phyloP scores from a whole-genome alignment of 768 basidiomycete species.

The Hypsizygus marmoreus region DNA sequence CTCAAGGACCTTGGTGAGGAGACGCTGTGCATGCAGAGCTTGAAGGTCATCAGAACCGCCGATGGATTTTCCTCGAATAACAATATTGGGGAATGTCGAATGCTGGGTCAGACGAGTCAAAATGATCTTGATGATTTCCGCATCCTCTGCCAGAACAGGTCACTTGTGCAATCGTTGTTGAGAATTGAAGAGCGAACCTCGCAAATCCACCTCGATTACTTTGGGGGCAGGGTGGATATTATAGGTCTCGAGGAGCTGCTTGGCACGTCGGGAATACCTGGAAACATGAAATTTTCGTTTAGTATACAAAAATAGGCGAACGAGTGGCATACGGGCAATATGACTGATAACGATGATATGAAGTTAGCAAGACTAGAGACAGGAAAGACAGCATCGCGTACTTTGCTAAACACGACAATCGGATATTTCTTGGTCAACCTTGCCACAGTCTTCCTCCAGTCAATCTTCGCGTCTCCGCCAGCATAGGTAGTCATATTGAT shows the following conservation, averaged over 20 bases:
- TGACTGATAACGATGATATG: constrained; percentile 39
- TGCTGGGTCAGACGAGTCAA: constrained; percentile 66
- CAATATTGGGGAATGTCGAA: constrained; percentile 75
- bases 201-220: constrained; percentile 74
- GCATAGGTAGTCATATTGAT: constrained; percentile 59
- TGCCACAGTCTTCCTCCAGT: constrained; percentile 46
- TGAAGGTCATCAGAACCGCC: constrained; percentile 68
- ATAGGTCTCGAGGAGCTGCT: constrained; percentile 62
- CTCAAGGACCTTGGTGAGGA: constrained; percentile 47
- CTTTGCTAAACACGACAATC: constrained; percentile 83
- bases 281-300: constrained; percentile 6
- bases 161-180: neutral
- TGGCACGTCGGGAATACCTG: constrained; percentile 64
- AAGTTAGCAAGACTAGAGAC: neutral
- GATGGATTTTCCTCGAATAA: constrained; percentile 62
- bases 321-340: constrained; percentile 64
- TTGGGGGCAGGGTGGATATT: constrained; percentile 64
- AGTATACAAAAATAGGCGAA: neutral
- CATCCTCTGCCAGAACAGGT: constrained; percentile 49
- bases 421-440: constrained; percentile 54
- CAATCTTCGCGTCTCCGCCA: constrained; percentile 39
- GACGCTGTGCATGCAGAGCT: constrained; percentile 48
- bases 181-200: constrained; percentile 43
- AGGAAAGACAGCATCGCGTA: constrained; percentile 25
- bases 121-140: constrained; percentile 61